Base-by-base conservation (phyloP, 23 red algal genomes). In the Gracilaria domingensis region DNA sequence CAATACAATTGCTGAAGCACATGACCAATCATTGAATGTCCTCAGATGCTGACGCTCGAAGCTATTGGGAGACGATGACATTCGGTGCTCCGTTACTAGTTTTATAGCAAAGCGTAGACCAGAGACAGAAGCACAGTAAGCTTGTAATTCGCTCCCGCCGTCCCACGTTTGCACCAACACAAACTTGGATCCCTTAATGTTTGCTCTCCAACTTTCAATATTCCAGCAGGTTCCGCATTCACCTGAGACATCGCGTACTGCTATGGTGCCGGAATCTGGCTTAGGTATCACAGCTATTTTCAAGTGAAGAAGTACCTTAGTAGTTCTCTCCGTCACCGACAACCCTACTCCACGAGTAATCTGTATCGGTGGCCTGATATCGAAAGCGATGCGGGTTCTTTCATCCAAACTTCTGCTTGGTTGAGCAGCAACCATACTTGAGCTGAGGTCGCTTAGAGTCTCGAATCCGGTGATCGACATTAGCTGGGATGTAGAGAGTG, bases 261-360 rank as follows among this genome's bases (percentile, higher is more conserved):
- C 38, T 77, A 77, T 77, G 20, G 72, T 49, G 50, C 72, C 72
- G 0, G 45, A 49, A 28, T 77, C 45, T 44, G 72, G 45, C 14
- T 30, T 45, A 37, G 72, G 16, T 77, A 51, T 28, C 45, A 77
- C 72, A 25, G 72, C 72, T 77, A 77, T 77, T 35, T 77, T 77
- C 72, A 77, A 77, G 72, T 77, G 72, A 77, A 77, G 72, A 77
- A 77, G 72, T 50, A 77, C 38, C 45, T 77, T 77, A 1, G 45
- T 45, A n/a, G 72, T 77, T 14, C 72, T 77, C 25, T 77, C 72
- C 26, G 72, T 49, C 11, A 77, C 45, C 4, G 72, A 77, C 42
- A 77, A 30, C 0, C 72, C 45, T 11, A 34, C 18, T 16, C 30
- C 26, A 16, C 42, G 38, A 8, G 21, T 35, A 49, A 28, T 23